Conservation (phyloP, 305 asterid species). For the Solanum hybrid region DNA sequence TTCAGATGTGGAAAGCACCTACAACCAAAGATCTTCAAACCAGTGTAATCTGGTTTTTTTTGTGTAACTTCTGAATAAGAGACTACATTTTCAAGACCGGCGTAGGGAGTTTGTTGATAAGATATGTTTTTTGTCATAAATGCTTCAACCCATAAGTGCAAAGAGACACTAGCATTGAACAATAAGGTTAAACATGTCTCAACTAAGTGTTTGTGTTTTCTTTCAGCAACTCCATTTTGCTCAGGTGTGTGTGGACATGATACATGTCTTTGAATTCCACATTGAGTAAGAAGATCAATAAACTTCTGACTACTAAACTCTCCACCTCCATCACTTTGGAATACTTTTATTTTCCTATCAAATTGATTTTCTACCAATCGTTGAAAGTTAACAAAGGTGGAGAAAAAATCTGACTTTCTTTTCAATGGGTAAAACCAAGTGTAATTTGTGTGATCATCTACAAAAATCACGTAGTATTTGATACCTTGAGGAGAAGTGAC, state of each 20-base stretch:
- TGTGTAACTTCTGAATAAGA: neutral
- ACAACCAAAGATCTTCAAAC: neutral
- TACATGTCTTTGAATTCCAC: neutral
- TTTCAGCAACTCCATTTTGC: neutral
- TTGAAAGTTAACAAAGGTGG: neutral
- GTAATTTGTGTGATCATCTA: neutral
- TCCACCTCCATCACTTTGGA: neutral
- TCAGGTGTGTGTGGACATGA: neutral
- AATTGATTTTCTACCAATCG: neutral
- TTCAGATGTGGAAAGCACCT: neutral
- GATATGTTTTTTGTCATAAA: neutral
- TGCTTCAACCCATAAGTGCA: neutral
- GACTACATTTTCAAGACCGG: neutral
- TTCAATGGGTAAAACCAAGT: neutral
- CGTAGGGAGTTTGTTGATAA: neutral
- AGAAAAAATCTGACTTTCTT: neutral
- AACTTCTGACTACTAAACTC: neutral
- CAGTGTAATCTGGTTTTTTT: neutral
- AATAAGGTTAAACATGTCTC: neutral
- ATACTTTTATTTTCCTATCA: neutral
- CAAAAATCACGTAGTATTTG: neutral
- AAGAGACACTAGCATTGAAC: neutral
- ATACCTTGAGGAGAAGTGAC: neutral
- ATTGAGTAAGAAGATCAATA: neutral
- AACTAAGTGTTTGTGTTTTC: neutral